phyloP scores from a whole-genome alignment of 345 rosid genomes.

The Sonneratia alba region DNA sequence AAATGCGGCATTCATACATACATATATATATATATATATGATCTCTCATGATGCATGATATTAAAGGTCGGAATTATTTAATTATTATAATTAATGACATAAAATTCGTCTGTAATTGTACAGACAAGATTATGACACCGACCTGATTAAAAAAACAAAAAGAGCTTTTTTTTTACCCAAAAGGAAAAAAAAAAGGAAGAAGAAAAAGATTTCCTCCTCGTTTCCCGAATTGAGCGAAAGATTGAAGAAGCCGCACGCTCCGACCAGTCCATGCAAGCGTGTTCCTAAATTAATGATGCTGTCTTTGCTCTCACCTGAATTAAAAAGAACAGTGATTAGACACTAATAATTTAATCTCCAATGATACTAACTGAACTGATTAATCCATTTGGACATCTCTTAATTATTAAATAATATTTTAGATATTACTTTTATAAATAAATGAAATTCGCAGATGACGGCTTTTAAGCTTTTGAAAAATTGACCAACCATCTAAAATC shows the following conservation, averaged over 20 bases:
- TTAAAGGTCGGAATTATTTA: not conserved
- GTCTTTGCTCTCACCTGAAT: constrained; percentile 7
- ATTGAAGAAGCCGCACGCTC: not conserved
- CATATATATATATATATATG: no score
- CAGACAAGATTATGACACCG: not conserved
- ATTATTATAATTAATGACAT: not conserved
- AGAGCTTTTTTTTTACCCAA: not conserved
- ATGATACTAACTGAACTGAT: no score
- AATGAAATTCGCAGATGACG: no score
- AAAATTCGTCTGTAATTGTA: not conserved
- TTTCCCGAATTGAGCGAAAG: constrained; percentile 1
- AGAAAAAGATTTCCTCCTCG: not conserved
- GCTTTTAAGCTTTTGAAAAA: no score
- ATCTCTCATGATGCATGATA: no score
- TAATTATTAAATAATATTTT: no score
- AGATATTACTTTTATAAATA: no score
- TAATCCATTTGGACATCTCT: no score
- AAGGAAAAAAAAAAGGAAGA: not conserved
- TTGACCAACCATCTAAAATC: no score
- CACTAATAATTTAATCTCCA: not conserved
- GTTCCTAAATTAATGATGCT: constrained; percentile 3
- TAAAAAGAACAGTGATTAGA: not conserved
- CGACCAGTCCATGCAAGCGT: not conserved
- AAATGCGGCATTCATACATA: no score
- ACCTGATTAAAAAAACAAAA: not conserved